Evolutionary conservation across 257 asterid genomes (phyloP), one percentile per base, ranked within the genome.

Genomic region (Salvia rosmarinus): DNA sequence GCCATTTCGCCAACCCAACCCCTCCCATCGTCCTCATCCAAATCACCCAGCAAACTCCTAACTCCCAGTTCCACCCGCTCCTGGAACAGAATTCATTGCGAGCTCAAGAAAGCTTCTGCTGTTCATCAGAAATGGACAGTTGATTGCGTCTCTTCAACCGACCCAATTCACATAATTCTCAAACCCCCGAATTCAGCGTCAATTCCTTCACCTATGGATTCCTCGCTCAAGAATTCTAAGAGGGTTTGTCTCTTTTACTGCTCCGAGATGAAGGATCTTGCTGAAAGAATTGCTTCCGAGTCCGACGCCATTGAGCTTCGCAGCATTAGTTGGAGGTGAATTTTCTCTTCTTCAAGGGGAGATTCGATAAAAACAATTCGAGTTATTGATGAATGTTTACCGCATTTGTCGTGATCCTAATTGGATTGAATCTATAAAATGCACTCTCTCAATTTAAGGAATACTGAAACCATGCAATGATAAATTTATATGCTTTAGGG

Each of bases 241-340:
- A 87, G 81, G 82, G 87, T 95, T 7, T 89, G 90, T 55, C 88
- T 95, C 17, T 95, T 89, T 70, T 80, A 89, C 79, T 91, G 95
- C 79, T 67, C 95, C 12, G 98, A 95, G 70, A 91, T 91, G 98
- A 84, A 86, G 88, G 89, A 79, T 70, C 94, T 95, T 2, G 99
- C 99, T 2, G 78, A 77, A 9, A 78, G 98, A 37, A 87, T 95
- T 14, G 98, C 98, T 16, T 72, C 92, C 9, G 87, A 91, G 52
- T 89, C 95, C 72, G 99, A 95, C 71, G 82, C 90, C 69, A 86
- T 95, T 82, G 98, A 95, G 84, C 97, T 91, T 56, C 96, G 98
- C 1, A 82, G 73, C 82, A 87, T 95, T 70, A 87, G 73, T 68
- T 95, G 99, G 99, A 88, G 96, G 99, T 95, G 78, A 4, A 2